Conservation (phyloP, 2,329 filamentous ascomycete species). For the Chalara sp. region DNA sequence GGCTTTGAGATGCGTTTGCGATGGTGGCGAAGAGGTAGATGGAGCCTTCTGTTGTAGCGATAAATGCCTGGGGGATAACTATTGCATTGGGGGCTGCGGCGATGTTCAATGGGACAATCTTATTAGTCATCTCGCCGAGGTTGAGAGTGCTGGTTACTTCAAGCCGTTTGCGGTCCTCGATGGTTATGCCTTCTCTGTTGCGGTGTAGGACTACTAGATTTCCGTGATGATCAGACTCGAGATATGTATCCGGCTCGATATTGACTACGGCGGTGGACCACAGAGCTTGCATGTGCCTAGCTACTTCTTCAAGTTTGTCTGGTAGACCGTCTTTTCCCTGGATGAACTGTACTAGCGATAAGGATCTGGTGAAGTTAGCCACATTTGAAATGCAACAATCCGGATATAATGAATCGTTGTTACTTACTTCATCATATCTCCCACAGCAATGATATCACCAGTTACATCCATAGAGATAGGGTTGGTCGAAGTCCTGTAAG, state of each 20-base stretch:
- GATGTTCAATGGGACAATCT: conserved; percentile 69
- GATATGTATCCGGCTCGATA: conserved; percentile 66
- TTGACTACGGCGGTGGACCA: conserved; percentile 78
- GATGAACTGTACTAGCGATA: conserved; percentile 69
- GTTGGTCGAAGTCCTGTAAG: conserved; percentile 75
- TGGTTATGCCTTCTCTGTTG: conserved; percentile 65
- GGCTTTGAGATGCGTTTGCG: conserved; percentile 61
- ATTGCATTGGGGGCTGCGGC: conserved; percentile 56
- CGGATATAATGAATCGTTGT: background rate
- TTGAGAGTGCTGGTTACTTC: conserved; percentile 74
- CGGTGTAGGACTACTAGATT: conserved; percentile 77
- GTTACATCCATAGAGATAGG: conserved; percentile 75
- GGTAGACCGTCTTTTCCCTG: conserved; percentile 48
- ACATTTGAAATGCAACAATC: background rate
- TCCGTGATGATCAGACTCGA: conserved; percentile 80
- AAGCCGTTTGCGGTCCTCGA: conserved; percentile 65
- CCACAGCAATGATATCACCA: conserved; percentile 71
- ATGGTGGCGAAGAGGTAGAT: conserved; percentile 88
- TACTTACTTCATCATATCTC: conserved; percentile 77
- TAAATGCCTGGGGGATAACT: conserved; percentile 75
- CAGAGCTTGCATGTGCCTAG: conserved; percentile 71
- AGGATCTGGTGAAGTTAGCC: conserved; percentile 39
- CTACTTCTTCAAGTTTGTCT: conserved; percentile 63
- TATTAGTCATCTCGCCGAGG: conserved; percentile 89
- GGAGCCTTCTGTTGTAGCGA: conserved; percentile 84